Base-by-base conservation (phyloP, 805 yeast genomes). In the Torulaspora delbrueckii region DNA sequence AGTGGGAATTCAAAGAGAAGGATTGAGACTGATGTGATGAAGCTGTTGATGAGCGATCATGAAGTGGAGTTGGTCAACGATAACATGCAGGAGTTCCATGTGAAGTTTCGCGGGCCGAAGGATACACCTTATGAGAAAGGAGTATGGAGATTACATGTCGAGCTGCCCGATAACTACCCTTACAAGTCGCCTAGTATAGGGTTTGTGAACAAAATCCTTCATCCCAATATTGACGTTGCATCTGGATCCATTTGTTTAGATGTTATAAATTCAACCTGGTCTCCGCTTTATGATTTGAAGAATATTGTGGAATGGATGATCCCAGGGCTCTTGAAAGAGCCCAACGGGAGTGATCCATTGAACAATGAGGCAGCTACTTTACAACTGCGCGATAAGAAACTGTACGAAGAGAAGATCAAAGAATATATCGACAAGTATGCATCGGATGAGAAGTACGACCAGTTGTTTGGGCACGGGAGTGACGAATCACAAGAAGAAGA, bases 261-360 rank as follows among this genome's bases (percentile, higher is more conserved):
- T 64, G 98, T 93, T 13, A 90, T 91, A 52, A 91, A 91, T 64
- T 96, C 91, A 62, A 88, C 98, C 0, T 91, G 99, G 99, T 86
- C 95, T 34, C 98, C 99, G 1, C 86, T 91, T 88, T 91, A 89
- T 71, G 97, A 93, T 45, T 76, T 93, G 53, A 72, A 82, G 53
- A 93, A 93, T 63, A 86, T 91, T 22, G 87, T 93, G 63, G 98
- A 91, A 59, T 83, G 87, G 62, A 93, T 91, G 69, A 70, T 91
- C 48, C 99, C 99, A 5, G 98, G 95, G 57, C 70, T 91, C 47
- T 71, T 91, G 51, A 78, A 90, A 45, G 93, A 91, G 60, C 97
- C 98, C 14, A 91, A 91, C 60, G 91, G 98, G 1, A 73, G 91
- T 10, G 99, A 91, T 64, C 99, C 99, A 1, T 74, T 91, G 51